Evolutionary conservation across 2,329 filamentous ascomycete genomes (phyloP).

Genomic region (Ophiostoma tasmaniense): DNA sequence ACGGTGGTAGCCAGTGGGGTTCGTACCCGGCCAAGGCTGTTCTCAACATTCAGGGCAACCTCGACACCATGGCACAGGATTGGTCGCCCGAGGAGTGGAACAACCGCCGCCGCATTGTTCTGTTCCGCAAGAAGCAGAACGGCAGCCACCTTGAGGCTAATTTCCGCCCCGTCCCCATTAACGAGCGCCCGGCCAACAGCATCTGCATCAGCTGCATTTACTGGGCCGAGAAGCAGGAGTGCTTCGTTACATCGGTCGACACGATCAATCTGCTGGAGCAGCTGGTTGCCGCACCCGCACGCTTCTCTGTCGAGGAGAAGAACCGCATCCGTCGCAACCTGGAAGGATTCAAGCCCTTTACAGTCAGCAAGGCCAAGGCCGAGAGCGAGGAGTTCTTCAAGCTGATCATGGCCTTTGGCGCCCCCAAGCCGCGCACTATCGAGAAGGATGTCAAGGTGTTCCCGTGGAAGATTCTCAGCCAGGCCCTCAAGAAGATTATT

Average conservation of each 20-base stretch:
- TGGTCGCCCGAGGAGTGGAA: slow-evolving; percentile 80
- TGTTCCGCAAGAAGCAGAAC: slow-evolving; percentile 74
- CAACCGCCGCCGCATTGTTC: slow-evolving; percentile 72
- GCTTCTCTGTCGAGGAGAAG: slow-evolving; percentile 96
- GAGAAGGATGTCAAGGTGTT: slow-evolving; percentile 99
- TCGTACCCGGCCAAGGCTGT: slow-evolving; percentile 78
- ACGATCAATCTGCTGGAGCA: slow-evolving; percentile 93
- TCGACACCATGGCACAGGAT: slow-evolving; percentile 71
- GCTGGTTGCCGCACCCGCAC: slow-evolving; percentile 62
- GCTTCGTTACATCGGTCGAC: slow-evolving; percentile 92
- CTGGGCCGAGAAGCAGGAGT: slow-evolving; percentile 87
- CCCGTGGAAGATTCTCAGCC: slow-evolving; percentile 81
- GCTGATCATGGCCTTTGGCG: slow-evolving; percentile 94
- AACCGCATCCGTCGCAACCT: slow-evolving; percentile 93
- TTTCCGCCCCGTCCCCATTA: slow-evolving; percentile 70
- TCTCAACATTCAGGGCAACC: slow-evolving; percentile 75
- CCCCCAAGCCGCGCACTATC: slow-evolving; percentile 92
- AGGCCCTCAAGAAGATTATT: slow-evolving; percentile 94
- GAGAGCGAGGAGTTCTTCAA: slow-evolving; percentile 98
- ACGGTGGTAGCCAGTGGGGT: slow-evolving; percentile 65
- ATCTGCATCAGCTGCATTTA: slow-evolving; percentile 97
- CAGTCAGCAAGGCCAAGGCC: slow-evolving; percentile 83
- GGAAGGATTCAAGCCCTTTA: slow-evolving; percentile 85
- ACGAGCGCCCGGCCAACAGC: slow-evolving; percentile 72
- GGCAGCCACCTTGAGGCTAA: slow-evolving; percentile 73